Evolutionary conservation across 202 grass and related monocot species (phyloP), one percentile per base, ranked within the genome.

Genomic region (Panicum hallii): DNA sequence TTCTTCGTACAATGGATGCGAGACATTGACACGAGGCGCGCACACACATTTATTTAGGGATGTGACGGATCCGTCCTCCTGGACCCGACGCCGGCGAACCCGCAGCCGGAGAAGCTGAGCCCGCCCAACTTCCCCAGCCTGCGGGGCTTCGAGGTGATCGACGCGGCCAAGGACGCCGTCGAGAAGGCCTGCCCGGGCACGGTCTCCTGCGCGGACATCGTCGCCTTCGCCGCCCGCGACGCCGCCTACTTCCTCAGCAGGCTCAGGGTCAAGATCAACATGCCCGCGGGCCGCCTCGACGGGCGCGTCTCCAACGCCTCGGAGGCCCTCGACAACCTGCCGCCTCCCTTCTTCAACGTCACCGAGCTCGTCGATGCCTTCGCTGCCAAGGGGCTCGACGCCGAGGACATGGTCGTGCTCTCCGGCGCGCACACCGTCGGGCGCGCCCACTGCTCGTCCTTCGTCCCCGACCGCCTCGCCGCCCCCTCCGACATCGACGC

Each of bases 401-500:
- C 50, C 17, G 84, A 87, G 22, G 89, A 94, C 70, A 84, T 94
- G 76, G 92, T 94, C 2, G 22, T 83, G 12, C 92, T 94, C 67
- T 89, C 89, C 0, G 92, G 92, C 23, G 92, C 92, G 0, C 92
- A 94, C 84, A 89, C 87, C 9, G 73, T 94, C 19, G 89, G 92
- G 34, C 87, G 84, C 57, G 79, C 89, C 16, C 89, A 89, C 73
- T 94, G 92, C 84, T 87, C 87, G 0, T 85, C 89, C 84, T 91
- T 94, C 86, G 83, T 86, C 46, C 11, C 78, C 6, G 63, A 41
- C 50, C 87, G 92, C n/a, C 60, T 94, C 22, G 68, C 74, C 60
- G 79, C 20, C 12, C 41, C 23, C 19, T 79, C 90, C n/a, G 83
- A 92, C 86, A 82, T 92, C 44, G 61, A 87, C 52, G n/a, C 68